phyloP scores from a whole-genome alignment of 2,329 filamentous ascomycete genomes.

The Fonsecaea monophora region DNA sequence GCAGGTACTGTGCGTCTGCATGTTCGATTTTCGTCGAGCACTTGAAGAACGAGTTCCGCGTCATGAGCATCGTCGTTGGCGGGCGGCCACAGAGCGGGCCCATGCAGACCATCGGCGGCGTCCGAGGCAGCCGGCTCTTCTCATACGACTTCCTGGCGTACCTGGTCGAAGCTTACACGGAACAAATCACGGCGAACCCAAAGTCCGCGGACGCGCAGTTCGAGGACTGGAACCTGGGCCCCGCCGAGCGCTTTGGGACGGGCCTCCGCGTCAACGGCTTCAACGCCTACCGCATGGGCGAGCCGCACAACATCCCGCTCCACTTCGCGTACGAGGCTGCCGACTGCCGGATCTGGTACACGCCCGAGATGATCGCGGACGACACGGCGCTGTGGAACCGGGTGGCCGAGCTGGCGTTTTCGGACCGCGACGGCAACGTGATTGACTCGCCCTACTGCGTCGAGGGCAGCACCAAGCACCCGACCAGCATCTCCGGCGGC shows the following conservation, averaged over 20 bases:
- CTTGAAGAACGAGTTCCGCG: conserved; percentile 59
- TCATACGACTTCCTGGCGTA: background rate
- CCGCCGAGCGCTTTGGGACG: background rate
- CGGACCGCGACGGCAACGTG: conserved; percentile 3
- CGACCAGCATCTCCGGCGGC: conserved; percentile 16
- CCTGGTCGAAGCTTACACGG: background rate
- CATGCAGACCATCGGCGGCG: conserved; percentile 69
- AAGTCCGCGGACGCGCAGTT: background rate
- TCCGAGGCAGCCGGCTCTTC: conserved; percentile 56
- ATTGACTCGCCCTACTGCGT: conserved; percentile 18
- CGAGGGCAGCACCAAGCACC: conserved; percentile 26
- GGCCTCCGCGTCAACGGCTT: background rate
- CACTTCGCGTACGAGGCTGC: conserved; percentile 60
- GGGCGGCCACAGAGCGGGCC: conserved; percentile 52
- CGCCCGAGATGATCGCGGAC: conserved; percentile 20
- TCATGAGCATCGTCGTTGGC: conserved; percentile 65
- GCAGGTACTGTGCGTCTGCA: conserved; percentile 58
- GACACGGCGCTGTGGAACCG: conserved; percentile 16
- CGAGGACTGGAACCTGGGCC: background rate
- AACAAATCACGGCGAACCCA: background rate
- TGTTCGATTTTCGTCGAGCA: conserved; percentile 65
- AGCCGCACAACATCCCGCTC: conserved; percentile 53
- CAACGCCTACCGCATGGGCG: conserved; percentile 53
- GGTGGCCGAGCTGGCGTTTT: conserved; percentile 27
- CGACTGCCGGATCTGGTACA: conserved; percentile 57